These are phyloP conservation scores for Elaeagnus macrophylla DNA, from an alignment of 306 rosid genomes.

Conservation along the genomic window DNA sequence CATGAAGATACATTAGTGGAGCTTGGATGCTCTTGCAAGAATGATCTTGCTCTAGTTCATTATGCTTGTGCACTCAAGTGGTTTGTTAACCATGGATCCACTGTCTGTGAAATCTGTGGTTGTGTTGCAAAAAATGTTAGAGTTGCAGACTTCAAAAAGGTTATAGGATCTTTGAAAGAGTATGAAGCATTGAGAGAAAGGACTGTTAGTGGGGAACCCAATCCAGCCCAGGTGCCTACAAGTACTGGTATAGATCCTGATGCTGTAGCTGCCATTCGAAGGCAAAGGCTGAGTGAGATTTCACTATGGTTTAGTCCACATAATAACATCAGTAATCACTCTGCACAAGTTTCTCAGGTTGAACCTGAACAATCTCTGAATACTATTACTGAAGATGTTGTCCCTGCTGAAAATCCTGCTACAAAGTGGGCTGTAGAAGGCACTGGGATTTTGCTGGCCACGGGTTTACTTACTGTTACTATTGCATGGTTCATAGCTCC, in stretches of 20 bases:
- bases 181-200: constrained; percentile 81
- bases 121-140: constrained; percentile 62
- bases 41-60: constrained; percentile 86
- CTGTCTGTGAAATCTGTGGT: constrained; percentile 89
- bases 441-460: constrained; percentile 90
- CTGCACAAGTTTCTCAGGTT: constrained; percentile 48
- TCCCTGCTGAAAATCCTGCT: constrained; percentile 54
- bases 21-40: constrained; percentile 96
- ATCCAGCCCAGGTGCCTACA: constrained; percentile 35
- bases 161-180: constrained; percentile 66
- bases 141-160: constrained; percentile 58
- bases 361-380: constrained; percentile 53
- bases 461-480: constrained; percentile 88
- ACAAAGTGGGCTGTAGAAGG: constrained; percentile 90
- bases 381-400: constrained; percentile 42
- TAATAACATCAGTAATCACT: constrained; percentile 32
- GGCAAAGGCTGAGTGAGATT: constrained; percentile 87
- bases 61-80: constrained; percentile 95
- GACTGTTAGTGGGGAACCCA: constrained; percentile 64
- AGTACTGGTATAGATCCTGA: constrained; percentile 69
- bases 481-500: constrained; percentile 96
- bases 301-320: constrained; percentile 86
- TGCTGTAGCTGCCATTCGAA: constrained; percentile 87
- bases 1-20: constrained; percentile 50
- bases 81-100: constrained; percentile 95